These are phyloP conservation scores for Mrakia frigida DNA, from an alignment of 768 basidiomycete genomes.

Conservation along the genomic window DNA sequence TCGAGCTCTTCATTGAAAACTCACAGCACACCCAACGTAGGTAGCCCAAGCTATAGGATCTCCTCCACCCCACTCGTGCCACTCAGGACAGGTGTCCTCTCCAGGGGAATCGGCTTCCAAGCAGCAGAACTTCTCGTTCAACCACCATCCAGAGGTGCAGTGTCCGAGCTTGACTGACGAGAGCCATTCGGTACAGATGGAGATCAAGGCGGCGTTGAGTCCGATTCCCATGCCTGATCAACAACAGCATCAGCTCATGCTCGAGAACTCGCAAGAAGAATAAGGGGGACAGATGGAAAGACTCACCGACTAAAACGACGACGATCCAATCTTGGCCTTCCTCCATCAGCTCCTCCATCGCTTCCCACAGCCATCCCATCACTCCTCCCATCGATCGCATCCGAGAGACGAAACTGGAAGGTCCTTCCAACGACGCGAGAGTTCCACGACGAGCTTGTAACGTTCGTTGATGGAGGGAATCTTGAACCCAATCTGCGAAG, in stretches of 20 bases:
- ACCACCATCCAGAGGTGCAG: constrained; percentile 86
- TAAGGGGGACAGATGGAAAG: background rate
- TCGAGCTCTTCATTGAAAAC: constrained; percentile 40
- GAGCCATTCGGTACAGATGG: constrained; percentile 93
- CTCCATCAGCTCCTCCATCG: constrained; percentile 55
- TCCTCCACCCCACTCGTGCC: constrained; percentile 78
- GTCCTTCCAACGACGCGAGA: constrained; percentile 52
- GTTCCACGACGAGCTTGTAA: constrained; percentile 50
- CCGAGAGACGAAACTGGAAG: constrained; percentile 45
- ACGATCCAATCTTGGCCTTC: constrained; percentile 90
- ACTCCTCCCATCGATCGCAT: constrained; percentile 39
- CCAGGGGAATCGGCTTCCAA: constrained; percentile 80
- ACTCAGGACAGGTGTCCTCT: constrained; percentile 76
- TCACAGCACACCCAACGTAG: constrained; percentile 83
- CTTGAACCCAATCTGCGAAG: constrained; percentile 86
- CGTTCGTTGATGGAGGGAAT: constrained; percentile 82
- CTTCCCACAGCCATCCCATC: constrained; percentile 54
- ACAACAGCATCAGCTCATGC: background rate
- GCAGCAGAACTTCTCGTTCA: constrained; percentile 96
- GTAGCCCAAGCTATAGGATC: constrained; percentile 71
- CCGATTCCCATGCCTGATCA: constrained; percentile 84
- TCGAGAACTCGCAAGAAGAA: background rate
- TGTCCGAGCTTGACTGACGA: constrained; percentile 98
- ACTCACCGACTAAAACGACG: constrained; percentile 77
- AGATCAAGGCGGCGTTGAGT: constrained; percentile 86